Evolutionary conservation across 495 filamentous ascomycete genomes (phyloP).

Genomic region (Cercophora scortea): DNA sequence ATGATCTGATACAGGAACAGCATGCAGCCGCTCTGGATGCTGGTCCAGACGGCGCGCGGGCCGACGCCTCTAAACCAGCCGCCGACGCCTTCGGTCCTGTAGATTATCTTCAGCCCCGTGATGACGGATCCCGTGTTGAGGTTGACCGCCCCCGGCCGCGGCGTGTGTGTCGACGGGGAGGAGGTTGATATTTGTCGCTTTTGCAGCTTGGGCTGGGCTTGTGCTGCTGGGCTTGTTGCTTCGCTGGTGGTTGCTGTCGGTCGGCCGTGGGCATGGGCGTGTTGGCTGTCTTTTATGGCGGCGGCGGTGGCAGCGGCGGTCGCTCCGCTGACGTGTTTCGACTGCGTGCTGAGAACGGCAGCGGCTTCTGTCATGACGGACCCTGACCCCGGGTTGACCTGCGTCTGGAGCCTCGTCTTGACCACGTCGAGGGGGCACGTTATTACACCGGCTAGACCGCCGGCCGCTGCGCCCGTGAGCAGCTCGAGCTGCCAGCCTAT

Average conservation of each 20-base stretch:
- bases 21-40: conserved; percentile 95
- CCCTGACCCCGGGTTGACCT: conserved; percentile 49
- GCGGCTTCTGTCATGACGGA: not conserved
- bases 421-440: conserved; percentile 96
- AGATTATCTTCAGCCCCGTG: conserved; percentile 78
- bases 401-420: conserved; percentile 95
- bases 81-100: conserved; percentile 73
- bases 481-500: conserved; percentile 84
- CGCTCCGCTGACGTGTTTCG: not conserved
- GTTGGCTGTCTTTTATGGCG: not conserved
- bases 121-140: conserved; percentile 84
- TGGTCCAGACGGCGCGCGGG: conserved; percentile 93
- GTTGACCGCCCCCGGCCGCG: conserved; percentile 61
- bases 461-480: conserved; percentile 81
- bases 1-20: conserved; percentile 89
- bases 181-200: conserved; percentile 74
- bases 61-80: conserved; percentile 96
- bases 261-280: conserved; percentile 1
- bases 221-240: too few relatives aligned
- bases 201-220: conserved; percentile 30
- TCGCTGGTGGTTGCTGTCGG: conserved; percentile 9
- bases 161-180: conserved; percentile 70
- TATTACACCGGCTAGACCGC: conserved; percentile 87
- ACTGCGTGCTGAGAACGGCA: not conserved
- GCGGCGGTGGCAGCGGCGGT: not conserved